Evolutionary conservation across 495 filamentous ascomycete genomes (phyloP).

Genomic region (Xylaria nigripes): DNA sequence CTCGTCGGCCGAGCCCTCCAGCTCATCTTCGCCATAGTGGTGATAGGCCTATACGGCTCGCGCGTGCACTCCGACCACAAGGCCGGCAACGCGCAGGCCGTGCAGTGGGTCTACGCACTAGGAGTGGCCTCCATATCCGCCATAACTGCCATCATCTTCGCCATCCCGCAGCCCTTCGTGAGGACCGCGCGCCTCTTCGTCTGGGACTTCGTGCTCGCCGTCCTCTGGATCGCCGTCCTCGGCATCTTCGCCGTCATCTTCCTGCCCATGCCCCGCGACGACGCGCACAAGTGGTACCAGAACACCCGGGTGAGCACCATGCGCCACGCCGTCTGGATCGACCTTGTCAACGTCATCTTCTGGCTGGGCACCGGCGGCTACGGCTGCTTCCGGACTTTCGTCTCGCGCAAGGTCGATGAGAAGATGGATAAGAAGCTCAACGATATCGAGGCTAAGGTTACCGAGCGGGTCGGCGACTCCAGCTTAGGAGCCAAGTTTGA

Average conservation of each 20-base stretch:
- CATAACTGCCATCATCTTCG: slow-evolving; percentile 26
- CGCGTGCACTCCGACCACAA: slow-evolving; percentile 23
- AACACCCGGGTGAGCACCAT: slow-evolving; percentile 47
- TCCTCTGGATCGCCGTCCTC: slow-evolving; percentile 61
- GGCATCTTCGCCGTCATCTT: slow-evolving; percentile 64
- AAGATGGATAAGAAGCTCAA: slow-evolving; percentile 21
- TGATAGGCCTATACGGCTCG: slow-evolving; percentile 26
- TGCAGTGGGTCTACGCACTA: slow-evolving; percentile 30
- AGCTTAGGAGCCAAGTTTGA: not conserved
- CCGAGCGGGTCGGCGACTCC: slow-evolving; percentile 12
- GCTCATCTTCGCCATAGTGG: slow-evolving; percentile 28
- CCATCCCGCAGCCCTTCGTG: slow-evolving; percentile 24
- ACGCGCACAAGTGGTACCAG: slow-evolving; percentile 26
- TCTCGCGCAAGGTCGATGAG: slow-evolving; percentile 25
- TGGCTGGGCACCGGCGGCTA: slow-evolving; percentile 47
- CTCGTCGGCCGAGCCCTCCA: slow-evolving; percentile 26
- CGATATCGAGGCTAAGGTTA: slow-evolving; percentile 17
- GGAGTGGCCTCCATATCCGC: slow-evolving; percentile 22
- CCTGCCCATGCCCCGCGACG: slow-evolving; percentile 45
- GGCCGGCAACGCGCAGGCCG: slow-evolving; percentile 14
- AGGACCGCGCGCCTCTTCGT: slow-evolving; percentile 23
- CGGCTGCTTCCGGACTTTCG: slow-evolving; percentile 27
- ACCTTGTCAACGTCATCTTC: slow-evolving; percentile 54
- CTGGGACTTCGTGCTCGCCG: slow-evolving; percentile 27
- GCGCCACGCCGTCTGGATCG: slow-evolving; percentile 65